Conservation (phyloP, 208 protist species). For the Naegleria fowleri region DNA sequence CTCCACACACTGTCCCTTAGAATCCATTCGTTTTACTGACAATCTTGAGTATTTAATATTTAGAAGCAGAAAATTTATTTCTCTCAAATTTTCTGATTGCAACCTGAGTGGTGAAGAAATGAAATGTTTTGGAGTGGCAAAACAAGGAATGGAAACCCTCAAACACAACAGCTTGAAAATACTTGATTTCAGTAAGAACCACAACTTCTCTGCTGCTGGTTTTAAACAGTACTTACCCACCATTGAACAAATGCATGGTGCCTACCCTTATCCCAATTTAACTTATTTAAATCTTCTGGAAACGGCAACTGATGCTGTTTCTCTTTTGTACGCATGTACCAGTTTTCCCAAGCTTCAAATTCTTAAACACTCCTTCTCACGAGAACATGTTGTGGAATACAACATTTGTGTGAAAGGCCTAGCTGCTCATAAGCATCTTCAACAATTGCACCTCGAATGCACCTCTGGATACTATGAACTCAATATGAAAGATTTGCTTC, state of each 20-base stretch:
- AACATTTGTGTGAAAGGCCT: neutral
- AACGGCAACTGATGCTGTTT: neutral
- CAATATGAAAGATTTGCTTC: neutral
- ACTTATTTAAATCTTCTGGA: conserved; percentile 12
- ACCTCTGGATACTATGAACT: neutral
- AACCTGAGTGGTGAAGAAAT: neutral
- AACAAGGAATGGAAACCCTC: neutral
- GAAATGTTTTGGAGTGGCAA: neutral
- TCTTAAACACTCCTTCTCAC: neutral
- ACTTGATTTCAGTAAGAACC: neutral
- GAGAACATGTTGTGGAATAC: neutral
- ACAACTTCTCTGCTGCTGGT: neutral
- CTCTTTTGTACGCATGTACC: neutral
- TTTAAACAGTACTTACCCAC: neutral
- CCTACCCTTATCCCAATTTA: neutral
- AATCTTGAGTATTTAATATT: neutral
- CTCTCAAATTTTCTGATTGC: neutral
- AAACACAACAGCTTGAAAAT: neutral
- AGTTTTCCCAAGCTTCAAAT: neutral
- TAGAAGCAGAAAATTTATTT: neutral
- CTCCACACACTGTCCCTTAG: neutral
- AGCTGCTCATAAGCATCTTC: neutral
- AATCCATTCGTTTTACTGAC: neutral
- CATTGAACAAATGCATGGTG: neutral
- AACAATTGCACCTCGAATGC: neutral